These are phyloP conservation scores for Colletotrichum ledebouriae DNA, from an alignment of 2,329 filamentous ascomycete genomes.

Conservation along the genomic window DNA sequence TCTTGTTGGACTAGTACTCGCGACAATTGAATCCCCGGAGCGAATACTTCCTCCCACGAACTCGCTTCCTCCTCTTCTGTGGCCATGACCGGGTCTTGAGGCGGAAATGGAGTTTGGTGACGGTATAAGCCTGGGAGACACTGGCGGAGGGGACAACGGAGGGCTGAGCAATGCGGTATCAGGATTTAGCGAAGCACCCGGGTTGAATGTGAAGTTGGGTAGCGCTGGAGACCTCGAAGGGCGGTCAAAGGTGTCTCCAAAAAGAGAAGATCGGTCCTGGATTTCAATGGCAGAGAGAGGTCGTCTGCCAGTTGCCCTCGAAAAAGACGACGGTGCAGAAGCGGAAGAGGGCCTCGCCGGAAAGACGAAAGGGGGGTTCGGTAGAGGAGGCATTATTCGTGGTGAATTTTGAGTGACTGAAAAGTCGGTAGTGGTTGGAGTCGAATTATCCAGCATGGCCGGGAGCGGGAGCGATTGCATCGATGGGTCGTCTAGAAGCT, in stretches of 20 bases:
- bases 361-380: constrained; percentile 76
- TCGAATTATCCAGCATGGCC: constrained; percentile 48
- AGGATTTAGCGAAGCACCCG: constrained; percentile 55
- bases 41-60: constrained; percentile 82
- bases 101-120: constrained; percentile 62
- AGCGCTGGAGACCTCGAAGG: constrained; percentile 58
- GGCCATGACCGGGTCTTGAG: constrained; percentile 72
- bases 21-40: constrained; percentile 68
- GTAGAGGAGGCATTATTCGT: constrained; percentile 58
- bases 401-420: constrained; percentile 52
- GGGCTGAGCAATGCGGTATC: constrained; percentile 64
- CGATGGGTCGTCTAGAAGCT: constrained; percentile 40
- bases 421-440: constrained; percentile 44
- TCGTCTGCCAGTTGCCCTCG: constrained; percentile 63
- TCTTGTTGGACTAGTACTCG: constrained; percentile 80
- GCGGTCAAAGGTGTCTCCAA: constrained; percentile 45
- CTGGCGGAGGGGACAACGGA: constrained; percentile 63
- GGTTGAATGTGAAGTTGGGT: constrained; percentile 70
- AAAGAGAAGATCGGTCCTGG: constrained; percentile 50
- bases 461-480: constrained; percentile 47
- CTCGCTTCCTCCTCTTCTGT: constrained; percentile 86
- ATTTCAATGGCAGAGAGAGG: constrained; percentile 67
- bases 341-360: constrained; percentile 64
- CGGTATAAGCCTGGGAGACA: constrained; percentile 62
- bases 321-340: constrained; percentile 62